Conservation (phyloP, 305 asterid genomes). For the Galium porrigens region DNA sequence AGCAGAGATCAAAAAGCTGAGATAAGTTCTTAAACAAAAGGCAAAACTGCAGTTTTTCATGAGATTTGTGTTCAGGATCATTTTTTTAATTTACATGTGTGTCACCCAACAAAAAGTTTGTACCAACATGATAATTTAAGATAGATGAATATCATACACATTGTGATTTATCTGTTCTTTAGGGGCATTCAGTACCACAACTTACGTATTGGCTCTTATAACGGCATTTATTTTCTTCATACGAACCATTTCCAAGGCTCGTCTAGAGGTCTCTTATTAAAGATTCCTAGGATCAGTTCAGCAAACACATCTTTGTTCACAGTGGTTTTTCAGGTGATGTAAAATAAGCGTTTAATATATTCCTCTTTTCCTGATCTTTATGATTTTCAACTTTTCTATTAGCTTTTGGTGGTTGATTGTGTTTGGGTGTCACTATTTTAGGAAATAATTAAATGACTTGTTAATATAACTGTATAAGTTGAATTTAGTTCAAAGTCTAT, state of each 20-base stretch:
- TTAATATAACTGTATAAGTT: not conserved
- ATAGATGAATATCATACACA: not conserved
- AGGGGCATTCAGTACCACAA: not conserved
- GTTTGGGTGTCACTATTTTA: not conserved
- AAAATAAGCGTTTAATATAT: not conserved
- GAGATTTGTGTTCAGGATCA: not conserved
- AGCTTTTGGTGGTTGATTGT: not conserved
- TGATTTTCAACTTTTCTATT: not conserved
- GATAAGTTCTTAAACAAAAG: not conserved
- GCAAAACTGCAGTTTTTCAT: not conserved
- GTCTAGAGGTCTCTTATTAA: not conserved
- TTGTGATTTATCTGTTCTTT: not conserved
- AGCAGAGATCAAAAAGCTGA: not conserved
- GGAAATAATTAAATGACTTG: not conserved
- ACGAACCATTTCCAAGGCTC: not conserved
- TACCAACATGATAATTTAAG: not conserved
- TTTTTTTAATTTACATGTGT: not conserved
- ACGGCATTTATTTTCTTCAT: not conserved
- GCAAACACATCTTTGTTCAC: not conserved
- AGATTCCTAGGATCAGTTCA: not conserved
- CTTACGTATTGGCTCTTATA: not conserved
- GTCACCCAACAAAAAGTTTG: not conserved
- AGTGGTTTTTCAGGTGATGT: not conserved
- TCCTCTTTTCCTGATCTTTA: not conserved
- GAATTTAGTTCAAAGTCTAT: not conserved